Evolutionary conservation across 345 rosid species (phyloP).

Genomic region (Lepidium africanum): DNA sequence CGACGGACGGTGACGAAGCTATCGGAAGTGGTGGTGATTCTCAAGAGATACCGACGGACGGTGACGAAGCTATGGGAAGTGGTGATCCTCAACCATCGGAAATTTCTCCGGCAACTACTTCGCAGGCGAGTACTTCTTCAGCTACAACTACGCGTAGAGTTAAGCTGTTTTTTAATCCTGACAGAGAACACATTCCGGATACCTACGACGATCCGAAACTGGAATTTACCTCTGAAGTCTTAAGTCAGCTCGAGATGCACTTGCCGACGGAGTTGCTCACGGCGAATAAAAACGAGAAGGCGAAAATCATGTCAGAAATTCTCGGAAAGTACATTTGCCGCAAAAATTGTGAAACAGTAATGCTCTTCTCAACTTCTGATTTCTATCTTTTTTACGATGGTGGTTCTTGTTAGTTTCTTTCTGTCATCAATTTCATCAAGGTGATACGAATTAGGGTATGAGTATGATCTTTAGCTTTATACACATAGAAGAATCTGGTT

Average conservation of each 20-base stretch:
- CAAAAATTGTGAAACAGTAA: constrained; percentile 51
- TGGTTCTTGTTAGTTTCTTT: not conserved
- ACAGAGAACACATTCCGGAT: constrained; percentile 48
- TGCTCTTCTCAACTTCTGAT: not conserved
- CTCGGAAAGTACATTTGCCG: constrained; percentile 53
- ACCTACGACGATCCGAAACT: constrained; percentile 56
- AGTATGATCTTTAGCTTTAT: not conserved
- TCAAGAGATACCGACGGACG: not conserved
- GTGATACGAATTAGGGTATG: not conserved
- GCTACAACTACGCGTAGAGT: too few relatives aligned
- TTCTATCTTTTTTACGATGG: not conserved
- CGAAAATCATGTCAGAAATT: constrained; percentile 47
- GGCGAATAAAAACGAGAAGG: constrained; percentile 41
- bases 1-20: too few relatives aligned
- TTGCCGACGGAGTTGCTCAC: constrained; percentile 45
- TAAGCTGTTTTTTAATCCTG: constrained; percentile 22
- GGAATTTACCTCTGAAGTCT: constrained; percentile 51
- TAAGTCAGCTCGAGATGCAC: constrained; percentile 62
- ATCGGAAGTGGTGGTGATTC: too few relatives aligned
- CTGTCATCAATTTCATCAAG: not conserved
- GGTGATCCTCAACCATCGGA: constrained; percentile 9
- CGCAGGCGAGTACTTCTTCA: too few relatives aligned
- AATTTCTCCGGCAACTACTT: too few relatives aligned
- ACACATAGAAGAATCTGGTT: not conserved
- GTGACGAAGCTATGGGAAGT: constrained; percentile 24